Evolutionary conservation across 2,329 filamentous ascomycete species (phyloP), one percentile per base, ranked within the genome.

Genomic region (Colletotrichum theobromicola): DNA sequence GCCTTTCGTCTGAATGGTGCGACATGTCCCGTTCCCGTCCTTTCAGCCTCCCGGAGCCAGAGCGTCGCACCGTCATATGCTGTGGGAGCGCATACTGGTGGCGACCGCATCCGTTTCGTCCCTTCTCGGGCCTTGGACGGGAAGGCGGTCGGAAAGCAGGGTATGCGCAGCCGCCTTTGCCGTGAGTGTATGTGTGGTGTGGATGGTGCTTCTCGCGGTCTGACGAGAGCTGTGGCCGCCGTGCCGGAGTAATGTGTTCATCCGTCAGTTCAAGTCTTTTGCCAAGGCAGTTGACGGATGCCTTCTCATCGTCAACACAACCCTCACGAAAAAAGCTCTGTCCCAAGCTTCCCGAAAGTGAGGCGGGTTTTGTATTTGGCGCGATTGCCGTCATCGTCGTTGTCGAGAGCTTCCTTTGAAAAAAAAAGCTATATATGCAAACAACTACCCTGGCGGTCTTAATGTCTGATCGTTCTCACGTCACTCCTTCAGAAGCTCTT

Each of bases 1-100:
- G 63, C 35, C 69, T 71, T 61, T 74, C 72, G 68, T 74, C 68
- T 42, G 32, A 67, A 67, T 28, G 62, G 61, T 74, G 72, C 72
- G 68, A 74, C 68, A 5, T 55, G 68, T 67, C 55, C 72, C 68
- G 68, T 62, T 66, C 68, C 55, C 57, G 68, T 34, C 60, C 24
- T 50, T 58, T 62, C 68, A 55, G 62, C 55, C 37, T 61, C 37
- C 55, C 37, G 42, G 42, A 26, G 42, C 62, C 26, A 58, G 32
- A 28, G 35, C 55, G 32, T 46, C 57, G 67, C 62, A 57, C 68
- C 28, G 57, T 58, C 68, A 67, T 67, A 24, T 15, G 68, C 34
- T 61, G 57, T 72, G 42, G 42, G 62, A 58, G 62, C 62, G 62
- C 55, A 28, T 70, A 7, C 24, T 34, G 26, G 55, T 57, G 68